Evolutionary conservation across 495 filamentous ascomycete species (phyloP).

Genomic region (Aspergillus taichungensis): DNA sequence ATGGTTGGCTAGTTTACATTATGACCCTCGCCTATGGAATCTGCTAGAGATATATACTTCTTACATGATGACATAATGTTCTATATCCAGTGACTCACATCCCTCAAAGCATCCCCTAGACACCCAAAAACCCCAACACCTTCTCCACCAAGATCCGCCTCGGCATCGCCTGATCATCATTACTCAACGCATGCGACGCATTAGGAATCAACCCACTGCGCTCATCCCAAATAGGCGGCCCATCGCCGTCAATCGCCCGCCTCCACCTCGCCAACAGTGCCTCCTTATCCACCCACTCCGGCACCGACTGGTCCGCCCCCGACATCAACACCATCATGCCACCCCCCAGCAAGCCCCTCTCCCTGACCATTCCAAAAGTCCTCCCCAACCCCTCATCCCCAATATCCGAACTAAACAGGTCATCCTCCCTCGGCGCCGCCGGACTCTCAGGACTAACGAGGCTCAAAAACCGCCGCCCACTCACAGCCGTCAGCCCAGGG

Average conservation of each 20-base stretch:
- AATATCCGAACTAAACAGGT: slow-evolving; percentile 78
- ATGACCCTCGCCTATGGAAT: too few species aligned
- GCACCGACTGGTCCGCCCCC: slow-evolving; percentile 63
- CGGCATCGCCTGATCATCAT: slow-evolving; percentile 37
- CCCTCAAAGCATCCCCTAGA: too few species aligned
- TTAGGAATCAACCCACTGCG: slow-evolving; percentile 34
- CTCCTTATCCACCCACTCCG: slow-evolving; percentile 52
- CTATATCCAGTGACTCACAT: too few species aligned
- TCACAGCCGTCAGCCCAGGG: slow-evolving; percentile 42
- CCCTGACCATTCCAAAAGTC: slow-evolving; percentile 55
- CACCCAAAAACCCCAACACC: slow-evolving; percentile 22
- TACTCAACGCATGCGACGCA: slow-evolving; percentile 40
- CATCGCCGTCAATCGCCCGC: slow-evolving; percentile 39
- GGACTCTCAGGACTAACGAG: slow-evolving; percentile 47
- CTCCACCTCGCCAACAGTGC: slow-evolving; percentile 54
- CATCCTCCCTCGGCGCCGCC: slow-evolving; percentile 59
- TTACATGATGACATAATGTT: too few species aligned
- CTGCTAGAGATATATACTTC: too few species aligned
- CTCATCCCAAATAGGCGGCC: slow-evolving; percentile 26
- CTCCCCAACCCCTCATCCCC: slow-evolving; percentile 42
- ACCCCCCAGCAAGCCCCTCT: slow-evolving; percentile 42
- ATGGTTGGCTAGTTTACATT: too few species aligned
- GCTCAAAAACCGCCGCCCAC: slow-evolving; percentile 55
- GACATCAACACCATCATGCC: slow-evolving; percentile 49
- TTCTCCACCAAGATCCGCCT: slow-evolving; percentile 25